Base-by-base conservation (phyloP, 2,329 filamentous ascomycete species). In the Fusarium piperis region DNA sequence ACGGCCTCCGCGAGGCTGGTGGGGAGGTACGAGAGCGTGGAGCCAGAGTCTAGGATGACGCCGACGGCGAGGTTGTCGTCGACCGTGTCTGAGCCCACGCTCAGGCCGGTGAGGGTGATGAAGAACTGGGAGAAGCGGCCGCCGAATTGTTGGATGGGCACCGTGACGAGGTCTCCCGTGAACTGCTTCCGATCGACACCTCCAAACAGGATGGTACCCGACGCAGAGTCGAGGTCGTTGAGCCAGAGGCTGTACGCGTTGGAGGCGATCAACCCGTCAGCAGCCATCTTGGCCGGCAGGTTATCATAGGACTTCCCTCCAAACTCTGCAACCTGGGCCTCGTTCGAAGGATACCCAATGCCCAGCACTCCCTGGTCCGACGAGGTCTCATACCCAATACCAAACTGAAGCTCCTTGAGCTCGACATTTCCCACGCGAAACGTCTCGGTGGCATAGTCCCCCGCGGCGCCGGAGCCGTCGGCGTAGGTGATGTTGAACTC, bases 401-500 rank as follows among this genome's bases (percentile, higher is more conserved):
- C 93, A 74, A 95, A 93, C 76, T 94, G 91, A 62, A 94, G 82
- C 62, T 83, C 80, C 4, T 84, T 70, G 33, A 94, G 73, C 2
- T 80, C 85, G 32, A 85, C 79, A 23, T 83, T 83, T 13, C 88
- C 90, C 59, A 94, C 84, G 6, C 81, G 83, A 64, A 97, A 82
- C 0, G 86, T 92, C 77, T 98, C 95, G 6, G 88, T 90, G 3
- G 90, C 93, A 79, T 97, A 97, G 80, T 96, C 93, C 35, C 95
- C 94, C 1, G 83, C 79, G 1, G 94, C 93, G 6, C 90, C 90
- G 0, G 93, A 93, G 51, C 93, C 93, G 81, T 97, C 94, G 41
- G 93, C 92, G 73, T 97, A 97, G 2, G 91, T 90, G 71, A 97
- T 97, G 82, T 95, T 95, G 84, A 98, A 97, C 67, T 90, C 86